Evolutionary conservation across 306 rosid species (phyloP), one percentile per base, ranked within the genome.

Genomic region (Sesbania bispinosa): DNA sequence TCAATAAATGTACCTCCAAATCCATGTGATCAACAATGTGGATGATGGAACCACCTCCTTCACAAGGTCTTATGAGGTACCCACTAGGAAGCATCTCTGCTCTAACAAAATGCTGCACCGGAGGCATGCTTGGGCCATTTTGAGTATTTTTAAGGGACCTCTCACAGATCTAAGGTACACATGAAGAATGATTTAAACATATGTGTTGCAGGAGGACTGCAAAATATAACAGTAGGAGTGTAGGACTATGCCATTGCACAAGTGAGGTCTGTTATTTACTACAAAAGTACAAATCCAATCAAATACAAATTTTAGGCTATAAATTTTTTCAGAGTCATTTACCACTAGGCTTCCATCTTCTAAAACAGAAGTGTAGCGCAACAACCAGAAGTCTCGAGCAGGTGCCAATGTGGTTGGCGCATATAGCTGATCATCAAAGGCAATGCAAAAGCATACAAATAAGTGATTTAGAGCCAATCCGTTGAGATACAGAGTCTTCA

Each of bases 281-380:
- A 46, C 39, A 30, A 36, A 35, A 35, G 2, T 35, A 35, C 8
- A 35, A 30, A 14, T 42, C 41, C 10, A 27, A 58, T 30, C 20
- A 77, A 42, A 39, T 15, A 79, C 5, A 67, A 71, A 41, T 7
- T 41, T 41, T 45, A 45, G 24, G 60, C 46, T 62, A 45, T 1
- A 6, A 79, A 33, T 4, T 66, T 19, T 27, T 69, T 61, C 1
- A 16, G 19, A 74, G 32, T 6, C 42, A 74, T 84, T 41, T 83
- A 85, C 98, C 97, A 93, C 98, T 78, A 93, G 87, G 88, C 96
- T 93, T 8, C 97, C 97, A 69, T 93, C 98, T 79, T 93, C 97
- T 77, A 93, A 77, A 78, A 88, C 92, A 82, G 98, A 88, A 74
- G 98, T 90, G 69, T 93, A 90, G 74, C 97, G 98, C 83, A 93